phyloP scores from a whole-genome alignment of 176 grass and related monocot genomes.

The Triticum aestivum region DNA sequence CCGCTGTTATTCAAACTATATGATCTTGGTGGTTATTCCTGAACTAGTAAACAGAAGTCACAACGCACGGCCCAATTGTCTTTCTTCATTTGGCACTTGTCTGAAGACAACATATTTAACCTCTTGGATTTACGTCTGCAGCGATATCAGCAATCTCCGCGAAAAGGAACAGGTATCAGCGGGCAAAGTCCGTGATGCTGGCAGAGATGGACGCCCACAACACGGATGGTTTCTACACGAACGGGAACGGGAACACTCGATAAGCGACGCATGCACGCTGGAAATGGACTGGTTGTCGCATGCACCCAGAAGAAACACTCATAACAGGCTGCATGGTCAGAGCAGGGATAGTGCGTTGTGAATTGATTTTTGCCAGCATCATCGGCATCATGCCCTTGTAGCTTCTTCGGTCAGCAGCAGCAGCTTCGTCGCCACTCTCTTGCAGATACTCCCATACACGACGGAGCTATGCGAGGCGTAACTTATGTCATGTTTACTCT shows the following conservation, averaged over 20 bases:
- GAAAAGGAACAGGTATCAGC: slow-evolving; percentile 96
- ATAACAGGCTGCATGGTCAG: neutral
- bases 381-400: neutral
- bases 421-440: neutral
- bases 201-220: slow-evolving; percentile 84
- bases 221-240: slow-evolving; percentile 58
- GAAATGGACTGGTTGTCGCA: neutral
- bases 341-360: neutral
- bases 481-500: neutral
- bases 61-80: neutral
- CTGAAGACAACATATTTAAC: neutral
- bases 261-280: neutral
- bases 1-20: neutral
- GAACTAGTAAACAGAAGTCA: neutral
- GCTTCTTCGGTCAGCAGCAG: neutral
- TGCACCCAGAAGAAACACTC: slow-evolving; percentile 12
- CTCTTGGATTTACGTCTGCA: neutral
- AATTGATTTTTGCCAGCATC: slow-evolving; percentile 28
- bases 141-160: slow-evolving; percentile 78
- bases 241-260: slow-evolving; percentile 23
- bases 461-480: slow-evolving; percentile 12
- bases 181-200: slow-evolving; percentile 91
- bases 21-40: neutral
- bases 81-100: neutral
- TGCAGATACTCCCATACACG: neutral